Evolutionary conservation across 768 basidiomycete species (phyloP), one percentile per base, ranked within the genome.

Genomic region (Phaeolepiota aurea): DNA sequence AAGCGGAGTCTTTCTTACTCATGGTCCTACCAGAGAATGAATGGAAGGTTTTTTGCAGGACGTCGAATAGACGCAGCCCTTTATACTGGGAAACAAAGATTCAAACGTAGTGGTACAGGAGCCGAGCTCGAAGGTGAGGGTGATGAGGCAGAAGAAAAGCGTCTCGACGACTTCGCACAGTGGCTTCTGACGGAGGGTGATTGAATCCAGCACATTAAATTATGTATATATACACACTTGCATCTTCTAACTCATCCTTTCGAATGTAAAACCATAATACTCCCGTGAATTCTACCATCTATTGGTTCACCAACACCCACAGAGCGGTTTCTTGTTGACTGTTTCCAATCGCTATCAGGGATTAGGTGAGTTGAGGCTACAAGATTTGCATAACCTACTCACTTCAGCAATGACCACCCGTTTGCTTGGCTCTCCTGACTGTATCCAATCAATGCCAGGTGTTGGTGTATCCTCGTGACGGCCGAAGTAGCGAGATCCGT

Each of bases 31-130:
- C 19, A 93, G 87, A 94, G 84, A 81, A 97, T 97, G 91, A 77
- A 93, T 49, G 88, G 88, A 5, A 72, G 93, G 30, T 96, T 79
- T 61, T 98, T 97, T 54, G 84, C 80, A 19, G 89, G 89, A 10
- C 74, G 88, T 32, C 72, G 76, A 32, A 69, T 99, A 37, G 79
- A 87, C 54, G 96, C 94, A 1, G 75, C 76, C 2, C 65, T 96
- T 11, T 93, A 80, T 57, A 71, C 74, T 19, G 93, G 92, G 37
- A 82, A 79, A 57, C 82, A 92, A 54, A 68, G 79, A 31, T 97
- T 86, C 69, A 75, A 69, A 47, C 82, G 85, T 40, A 84, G 77
- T 44, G 89, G 87, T 5, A 65, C 64, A 18, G 74, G 72, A 2
- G 81, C 82, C n/a, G 79, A 77, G 1, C 41, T 69, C 2, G 79